Evolutionary conservation across 225 moss, liverwort and hornwort species (phyloP).

Genomic region (Neckera pumila): DNA sequence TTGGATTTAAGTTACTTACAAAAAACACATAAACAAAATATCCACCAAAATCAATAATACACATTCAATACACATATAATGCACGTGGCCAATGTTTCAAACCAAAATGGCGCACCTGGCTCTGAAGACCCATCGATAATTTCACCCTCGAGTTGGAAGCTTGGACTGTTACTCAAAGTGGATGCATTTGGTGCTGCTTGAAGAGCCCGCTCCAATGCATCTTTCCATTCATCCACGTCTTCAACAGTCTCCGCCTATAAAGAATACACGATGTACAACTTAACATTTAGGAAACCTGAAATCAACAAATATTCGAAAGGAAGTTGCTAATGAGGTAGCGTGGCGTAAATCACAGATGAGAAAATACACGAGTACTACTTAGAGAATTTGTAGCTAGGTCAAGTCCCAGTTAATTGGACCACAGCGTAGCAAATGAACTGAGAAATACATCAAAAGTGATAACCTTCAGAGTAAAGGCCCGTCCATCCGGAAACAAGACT

Average conservation of each 20-base stretch:
- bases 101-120: conserved; percentile 29
- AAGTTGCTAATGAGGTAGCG: background rate
- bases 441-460: background rate
- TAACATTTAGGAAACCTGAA: background rate
- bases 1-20: background rate
- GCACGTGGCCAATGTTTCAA: background rate
- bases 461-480: conserved; percentile 93
- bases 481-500: conserved; percentile 88
- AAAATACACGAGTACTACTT: background rate
- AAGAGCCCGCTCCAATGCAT: conserved; percentile 83
- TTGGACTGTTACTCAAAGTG: conserved; percentile 65
- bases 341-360: background rate
- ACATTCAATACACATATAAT: background rate
- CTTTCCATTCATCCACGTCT: conserved; percentile 98
- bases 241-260: conserved; percentile 80
- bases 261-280: background rate
- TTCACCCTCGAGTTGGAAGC: conserved; percentile 81
- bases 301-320: background rate
- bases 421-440: background rate
- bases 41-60: background rate
- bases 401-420: background rate
- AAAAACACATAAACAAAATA: background rate
- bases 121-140: conserved; percentile 77
- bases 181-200: conserved; percentile 92
- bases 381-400: background rate